phyloP scores from a whole-genome alignment of 2,329 filamentous ascomycete genomes.

The Alternaria alternata region DNA sequence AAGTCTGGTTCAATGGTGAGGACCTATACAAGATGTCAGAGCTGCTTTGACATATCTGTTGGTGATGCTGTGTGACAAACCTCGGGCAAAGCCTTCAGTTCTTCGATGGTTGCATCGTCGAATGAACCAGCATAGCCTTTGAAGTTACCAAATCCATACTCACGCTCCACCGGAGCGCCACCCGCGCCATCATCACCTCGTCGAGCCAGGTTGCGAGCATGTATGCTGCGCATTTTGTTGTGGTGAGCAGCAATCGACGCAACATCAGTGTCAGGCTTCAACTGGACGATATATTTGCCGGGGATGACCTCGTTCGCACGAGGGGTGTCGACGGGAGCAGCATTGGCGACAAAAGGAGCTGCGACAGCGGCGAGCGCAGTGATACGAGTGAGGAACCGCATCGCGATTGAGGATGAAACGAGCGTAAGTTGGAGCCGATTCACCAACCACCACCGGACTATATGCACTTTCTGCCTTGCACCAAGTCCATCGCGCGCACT shows the following conservation, averaged over 20 bases:
- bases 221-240: slow-evolving; percentile 39
- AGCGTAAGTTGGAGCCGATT: not conserved
- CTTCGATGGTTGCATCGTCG: slow-evolving; percentile 40
- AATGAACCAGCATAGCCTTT: slow-evolving; percentile 45
- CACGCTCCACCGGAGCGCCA: slow-evolving; percentile 36
- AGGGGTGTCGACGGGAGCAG: slow-evolving; percentile 27
- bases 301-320: slow-evolving; percentile 34
- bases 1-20: slow-evolving; percentile 38
- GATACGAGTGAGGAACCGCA: slow-evolving; percentile 41
- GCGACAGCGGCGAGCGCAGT: slow-evolving; percentile 34
- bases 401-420: slow-evolving; percentile 13
- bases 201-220: slow-evolving; percentile 37
- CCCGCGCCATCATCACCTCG: slow-evolving; percentile 21
- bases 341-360: slow-evolving; percentile 32
- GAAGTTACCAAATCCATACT: slow-evolving; percentile 41
- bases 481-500: not conserved
- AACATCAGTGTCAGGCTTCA: slow-evolving; percentile 48
- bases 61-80: slow-evolving; percentile 10
- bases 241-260: slow-evolving; percentile 36
- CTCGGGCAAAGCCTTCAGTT: slow-evolving; percentile 39
- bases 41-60: not conserved
- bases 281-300: slow-evolving; percentile 55
- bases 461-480: slow-evolving; percentile 7
- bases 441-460: not conserved
- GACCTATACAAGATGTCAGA: slow-evolving; percentile 1